These are phyloP conservation scores for Fusarium brachygibbosum DNA, from an alignment of 2,329 filamentous ascomycete genomes.

Conservation along the genomic window DNA sequence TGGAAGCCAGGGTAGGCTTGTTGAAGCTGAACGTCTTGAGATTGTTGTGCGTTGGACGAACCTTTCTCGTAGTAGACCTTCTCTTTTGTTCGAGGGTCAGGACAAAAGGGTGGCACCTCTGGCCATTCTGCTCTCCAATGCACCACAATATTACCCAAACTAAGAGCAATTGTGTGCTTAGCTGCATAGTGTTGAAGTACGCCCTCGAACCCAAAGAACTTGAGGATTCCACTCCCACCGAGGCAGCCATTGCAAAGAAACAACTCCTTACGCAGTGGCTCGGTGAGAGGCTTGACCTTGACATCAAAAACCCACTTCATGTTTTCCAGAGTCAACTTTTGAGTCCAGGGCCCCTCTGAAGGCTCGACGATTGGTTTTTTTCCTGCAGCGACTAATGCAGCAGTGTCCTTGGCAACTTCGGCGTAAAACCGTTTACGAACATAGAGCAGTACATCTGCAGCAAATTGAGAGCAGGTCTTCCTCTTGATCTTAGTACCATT, in stretches of 20 bases:
- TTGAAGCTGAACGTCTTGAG: constrained; percentile 6
- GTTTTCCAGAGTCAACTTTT: constrained; percentile 80
- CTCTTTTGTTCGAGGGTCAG: constrained; percentile 63
- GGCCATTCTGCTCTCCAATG: constrained; percentile 88
- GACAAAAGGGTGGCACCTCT: constrained; percentile 77
- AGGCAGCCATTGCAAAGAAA: constrained; percentile 80
- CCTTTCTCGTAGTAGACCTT: constrained; percentile 30
- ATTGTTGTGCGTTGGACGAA: constrained; percentile 9
- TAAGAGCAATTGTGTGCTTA: constrained; percentile 81
- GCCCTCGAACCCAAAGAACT: constrained; percentile 81
- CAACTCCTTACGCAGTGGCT: constrained; percentile 75
- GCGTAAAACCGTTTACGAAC: constrained; percentile 76
- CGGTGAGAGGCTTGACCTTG: constrained; percentile 79
- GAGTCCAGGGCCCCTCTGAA: constrained; percentile 66
- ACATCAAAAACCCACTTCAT: constrained; percentile 89
- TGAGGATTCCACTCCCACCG: constrained; percentile 65
- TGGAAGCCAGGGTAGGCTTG: constrained; percentile 29
- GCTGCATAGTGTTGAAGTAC: constrained; percentile 87
- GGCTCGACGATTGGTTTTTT: constrained; percentile 62
- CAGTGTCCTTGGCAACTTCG: constrained; percentile 67
- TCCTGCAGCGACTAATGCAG: constrained; percentile 61
- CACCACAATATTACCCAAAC: constrained; percentile 78
- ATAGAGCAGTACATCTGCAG: constrained; percentile 77
- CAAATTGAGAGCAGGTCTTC: constrained; percentile 76
- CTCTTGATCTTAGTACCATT: constrained; percentile 73